phyloP scores from a whole-genome alignment of 805 yeast species.

The Lipomyces oligophaga region DNA sequence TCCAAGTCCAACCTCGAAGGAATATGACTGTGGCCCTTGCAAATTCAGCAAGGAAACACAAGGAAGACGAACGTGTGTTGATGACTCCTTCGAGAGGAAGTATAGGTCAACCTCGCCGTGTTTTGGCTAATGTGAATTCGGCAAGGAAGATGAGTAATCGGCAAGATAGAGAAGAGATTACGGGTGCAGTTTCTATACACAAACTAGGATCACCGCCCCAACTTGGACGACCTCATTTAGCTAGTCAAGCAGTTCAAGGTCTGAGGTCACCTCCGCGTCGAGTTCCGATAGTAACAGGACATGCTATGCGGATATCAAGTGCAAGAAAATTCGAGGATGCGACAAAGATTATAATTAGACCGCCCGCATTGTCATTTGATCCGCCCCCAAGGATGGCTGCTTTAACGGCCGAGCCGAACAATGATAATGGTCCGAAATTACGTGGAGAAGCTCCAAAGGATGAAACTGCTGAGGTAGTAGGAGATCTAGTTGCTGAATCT shows the following conservation, averaged over 20 bases:
- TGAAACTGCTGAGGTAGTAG: neutral
- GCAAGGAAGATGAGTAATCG: neutral
- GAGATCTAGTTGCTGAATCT: neutral
- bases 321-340: neutral
- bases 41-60: slow-evolving; percentile 10
- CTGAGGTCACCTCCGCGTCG: slow-evolving; percentile 25
- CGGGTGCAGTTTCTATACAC: neutral
- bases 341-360: neutral
- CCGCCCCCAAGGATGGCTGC: slow-evolving; percentile 18
- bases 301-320: slow-evolving; percentile 1
- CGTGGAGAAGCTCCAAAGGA: neutral
- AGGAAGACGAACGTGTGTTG: slow-evolving; percentile 1
- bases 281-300: too few species aligned
- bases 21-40: slow-evolving; percentile 13
- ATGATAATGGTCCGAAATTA: neutral
- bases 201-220: neutral
- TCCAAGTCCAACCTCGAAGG: slow-evolving; percentile 21
- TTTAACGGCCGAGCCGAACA: neutral
- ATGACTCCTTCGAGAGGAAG: slow-evolving; percentile 15
- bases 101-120: slow-evolving; percentile 22
- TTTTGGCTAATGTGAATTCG: slow-evolving; percentile 1
- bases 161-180: too few species aligned
- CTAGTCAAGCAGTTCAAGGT: slow-evolving; percentile 1
- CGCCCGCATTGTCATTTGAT: neutral
- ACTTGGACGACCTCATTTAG: neutral